Base-by-base conservation (phyloP, 225 moss, liverwort and hornwort genomes). In the Anthoceros angustus region DNA sequence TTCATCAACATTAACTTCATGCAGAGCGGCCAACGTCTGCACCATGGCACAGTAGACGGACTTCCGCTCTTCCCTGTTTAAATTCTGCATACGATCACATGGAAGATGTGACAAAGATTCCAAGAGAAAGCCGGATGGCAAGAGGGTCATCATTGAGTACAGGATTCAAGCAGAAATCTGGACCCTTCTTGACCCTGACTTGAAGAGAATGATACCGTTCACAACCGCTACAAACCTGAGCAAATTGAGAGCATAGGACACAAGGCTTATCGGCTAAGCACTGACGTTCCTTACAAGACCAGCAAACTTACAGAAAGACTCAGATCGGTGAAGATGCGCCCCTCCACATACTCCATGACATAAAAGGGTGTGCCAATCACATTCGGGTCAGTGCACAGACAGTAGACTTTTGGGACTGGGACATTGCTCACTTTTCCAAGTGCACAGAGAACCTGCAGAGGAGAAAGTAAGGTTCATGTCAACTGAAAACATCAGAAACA, bases 281-380 rank as follows among this genome's bases (percentile, higher is more conserved):
- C 32, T 32, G 32, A 32, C 32, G 4, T 32, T 32, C 4, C 32
- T 32, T 32, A 32, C 32, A 32, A 1, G 32, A 4, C 32, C 32
- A 32, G 32, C 32, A 32, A 4, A 32, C 32, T 66, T 9, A 98
- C 95, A 21, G 89, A 80, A 70, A 98, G 75, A 76, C 81, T 85
- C 38, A 83, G 84, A 63, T 92, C 70, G 62, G 86, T 63, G 72
- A 98, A 98, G 23, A 98, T 26, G 48, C 98, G 98, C 60, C 98
- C 98, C 40, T 98, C 84, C 63, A 98, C 75, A 69, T 89, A 86
- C 75, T 98, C 89, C 98, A 98, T 98, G 40, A 98, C 76, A 71
- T 84, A 98, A 72, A 98, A 98, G 20, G 82, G 79, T 67, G 98
- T 98, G 76, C 98, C 98, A 60, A 98, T 82, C 32, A 98, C 86